phyloP scores from a whole-genome alignment of 371 early-diverging fungal species.

The Encephalitozoon hellem region DNA sequence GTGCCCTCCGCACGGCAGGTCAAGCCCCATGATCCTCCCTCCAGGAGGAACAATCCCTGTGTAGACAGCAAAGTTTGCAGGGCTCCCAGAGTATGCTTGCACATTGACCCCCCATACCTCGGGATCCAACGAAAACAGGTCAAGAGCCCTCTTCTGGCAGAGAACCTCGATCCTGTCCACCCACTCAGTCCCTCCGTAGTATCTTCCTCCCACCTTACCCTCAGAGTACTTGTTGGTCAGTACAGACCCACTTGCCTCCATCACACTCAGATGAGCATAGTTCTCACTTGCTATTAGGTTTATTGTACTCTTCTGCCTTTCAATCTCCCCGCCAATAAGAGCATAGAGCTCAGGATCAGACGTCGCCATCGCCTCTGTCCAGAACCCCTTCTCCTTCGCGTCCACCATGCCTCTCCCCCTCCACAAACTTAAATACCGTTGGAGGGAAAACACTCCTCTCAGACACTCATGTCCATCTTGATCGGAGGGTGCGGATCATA shows the following conservation, averaged over 20 bases:
- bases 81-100: constrained; percentile 80
- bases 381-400: background rate
- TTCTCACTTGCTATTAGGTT: constrained; percentile 92
- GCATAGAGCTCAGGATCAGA: constrained; percentile 80
- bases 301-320: constrained; percentile 79
- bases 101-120: constrained; percentile 94
- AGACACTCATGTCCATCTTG: constrained; percentile 84
- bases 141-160: constrained; percentile 76
- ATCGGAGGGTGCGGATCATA: constrained; percentile 80
- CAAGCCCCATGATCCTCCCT: constrained; percentile 94
- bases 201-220: constrained; percentile 72
- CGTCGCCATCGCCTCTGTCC: constrained; percentile 7
- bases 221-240: constrained; percentile 99
- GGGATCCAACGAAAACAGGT: constrained; percentile 75
- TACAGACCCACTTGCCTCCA: constrained; percentile 86
- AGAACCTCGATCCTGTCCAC: constrained; percentile 86
- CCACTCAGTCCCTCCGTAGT: constrained; percentile 96
- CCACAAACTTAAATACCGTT: background rate
- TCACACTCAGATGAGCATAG: constrained; percentile 86
- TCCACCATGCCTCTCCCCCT: background rate
- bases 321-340: constrained; percentile 85
- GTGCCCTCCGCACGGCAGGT: constrained; percentile 95
- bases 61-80: constrained; percentile 92
- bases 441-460: background rate
- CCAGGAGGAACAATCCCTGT: constrained; percentile 84